Evolutionary conservation across 129 eudicot genomes (phyloP), one percentile per base, ranked within the genome.

Genomic region (Flaveria trinervia): DNA sequence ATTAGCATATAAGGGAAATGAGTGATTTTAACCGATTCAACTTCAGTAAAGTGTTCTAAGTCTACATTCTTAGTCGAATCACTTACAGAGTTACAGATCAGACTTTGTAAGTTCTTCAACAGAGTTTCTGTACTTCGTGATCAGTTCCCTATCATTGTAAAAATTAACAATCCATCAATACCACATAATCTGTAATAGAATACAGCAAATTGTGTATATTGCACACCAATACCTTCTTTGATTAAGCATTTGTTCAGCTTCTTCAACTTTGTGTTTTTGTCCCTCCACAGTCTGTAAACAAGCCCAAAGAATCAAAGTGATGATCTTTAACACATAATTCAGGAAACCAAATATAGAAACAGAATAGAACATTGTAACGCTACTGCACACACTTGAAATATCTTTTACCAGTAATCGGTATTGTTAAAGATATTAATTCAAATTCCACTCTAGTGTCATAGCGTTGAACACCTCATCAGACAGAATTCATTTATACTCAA

Each of bases 211-310:
- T 59, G 12, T 23, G 18, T 57, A 43, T 36, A 55, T 59, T 55
- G 64, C 41, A 64, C 68, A 46, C 41, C 1, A 64, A 33, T 72
- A 91, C 99, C 97, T 94, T 80, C 99, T 86, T 74, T 91, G 96
- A 73, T 79, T 84, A 62, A 91, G 84, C 84, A 94, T 46, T 12
- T 81, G 92, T 49, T 94, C 99, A 70, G 90, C 84, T 83, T 94
- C 94, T 71, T 84, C 97, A 75, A 91, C 82, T 80, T 78, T 91
- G 18, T 78, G 87, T 59, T 94, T 94, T 72, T 91, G 94, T 20
- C 88, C 97, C 81, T 89, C 99, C 48, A 94, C 93, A 1, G 99
- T 94, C 99, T 94, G 77, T 25, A 56, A 51, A 44, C 69, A 80
- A 76, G 48, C 79, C 50, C 72, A 72, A 39, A 56, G 15, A 39